Evolutionary conservation across 2,329 filamentous ascomycete species (phyloP), one percentile per base, ranked within the genome.

Genomic region (Bipolaris gigantea): DNA sequence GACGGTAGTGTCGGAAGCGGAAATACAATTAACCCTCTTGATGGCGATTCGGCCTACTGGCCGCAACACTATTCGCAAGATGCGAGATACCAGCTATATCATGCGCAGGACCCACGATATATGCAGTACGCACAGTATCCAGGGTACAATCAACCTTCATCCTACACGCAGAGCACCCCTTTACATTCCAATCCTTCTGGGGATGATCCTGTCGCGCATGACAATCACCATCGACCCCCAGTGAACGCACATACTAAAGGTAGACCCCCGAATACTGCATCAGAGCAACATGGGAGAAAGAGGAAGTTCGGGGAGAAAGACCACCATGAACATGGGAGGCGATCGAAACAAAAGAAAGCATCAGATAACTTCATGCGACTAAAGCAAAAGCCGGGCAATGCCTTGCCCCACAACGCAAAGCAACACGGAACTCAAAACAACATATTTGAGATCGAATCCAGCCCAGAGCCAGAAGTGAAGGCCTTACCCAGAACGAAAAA

Each of bases 371-470:
- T 35, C 21, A 39, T 6, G 16, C n/a, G 16, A n/a, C 39, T 48
- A 11, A 15, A 9, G 16, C 5, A 38, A 15, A 7, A 5, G 33
- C 21, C 46, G 16, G 11, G 23, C 30, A 19, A 34, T 27, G 15
- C 27, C 39, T 33, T 21, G n/a, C 10, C 8, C 18, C 11, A 40
- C 18, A 39, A 16, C 16, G 8, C 11, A 38, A 30, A 3, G 13
- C 39, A 16, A 34, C 39, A 32, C 11, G 64, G 62, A 8, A 60
- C 59, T 9, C 58, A 62, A 23, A 10, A 53, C 15, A 50, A 60
- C 18, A 53, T 59, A 30, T 18, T 59, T 9, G 53, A 64, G 27
- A 61, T 63, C 5, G 39, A 48, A 3, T 55, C 61, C 4, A 65
- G 57, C 18, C 62, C 64, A 8, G 59, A 63, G 33, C 39, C 15